A percentile compares a stretch with the other conserved stretches of the same genome.
Evolutionary conservation across 306 rosid genomes (phyloP).

Genomic region (Fragaria nilgerrensis): DNA sequence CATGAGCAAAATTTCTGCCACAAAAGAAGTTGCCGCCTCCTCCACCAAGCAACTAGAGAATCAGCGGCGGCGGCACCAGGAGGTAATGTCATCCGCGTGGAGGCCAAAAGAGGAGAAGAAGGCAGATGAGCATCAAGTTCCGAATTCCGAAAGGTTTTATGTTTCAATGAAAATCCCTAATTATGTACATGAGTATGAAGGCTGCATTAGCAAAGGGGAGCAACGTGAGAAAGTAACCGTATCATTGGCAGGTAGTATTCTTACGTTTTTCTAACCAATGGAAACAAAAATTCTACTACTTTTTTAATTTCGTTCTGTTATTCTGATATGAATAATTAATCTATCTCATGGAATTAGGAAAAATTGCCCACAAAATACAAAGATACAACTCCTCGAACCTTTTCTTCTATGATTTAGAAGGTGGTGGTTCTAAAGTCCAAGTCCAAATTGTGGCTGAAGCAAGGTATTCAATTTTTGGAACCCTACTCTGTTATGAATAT

Average conservation of each 20-base stretch:
- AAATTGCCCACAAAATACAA: background rate
- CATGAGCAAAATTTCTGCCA: background rate
- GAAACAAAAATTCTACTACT: too few species aligned
- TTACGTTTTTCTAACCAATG: too few species aligned
- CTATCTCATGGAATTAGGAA: background rate
- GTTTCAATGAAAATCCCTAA: background rate
- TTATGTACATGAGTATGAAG: too few species aligned
- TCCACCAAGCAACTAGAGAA: background rate
- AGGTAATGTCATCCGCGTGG: background rate
- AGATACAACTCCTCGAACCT: background rate
- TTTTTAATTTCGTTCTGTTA: too few species aligned
- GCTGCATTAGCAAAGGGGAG: background rate
- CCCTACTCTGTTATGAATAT: too few species aligned
- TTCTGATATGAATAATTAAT: too few species aligned
- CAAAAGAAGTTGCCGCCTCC: background rate
- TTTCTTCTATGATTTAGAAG: background rate
- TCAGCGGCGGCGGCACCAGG: background rate
- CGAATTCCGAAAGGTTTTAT: background rate
- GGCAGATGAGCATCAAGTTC: background rate
- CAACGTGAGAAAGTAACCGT: background rate
- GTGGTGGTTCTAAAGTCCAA: background rate
- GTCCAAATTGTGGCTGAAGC: conserved; percentile 2
- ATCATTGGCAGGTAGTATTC: background rate
- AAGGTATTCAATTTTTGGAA: background rate
- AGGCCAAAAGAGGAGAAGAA: background rate